Conservation (phyloP, 78 protist species). For the Dictyostelium discoideum region DNA sequence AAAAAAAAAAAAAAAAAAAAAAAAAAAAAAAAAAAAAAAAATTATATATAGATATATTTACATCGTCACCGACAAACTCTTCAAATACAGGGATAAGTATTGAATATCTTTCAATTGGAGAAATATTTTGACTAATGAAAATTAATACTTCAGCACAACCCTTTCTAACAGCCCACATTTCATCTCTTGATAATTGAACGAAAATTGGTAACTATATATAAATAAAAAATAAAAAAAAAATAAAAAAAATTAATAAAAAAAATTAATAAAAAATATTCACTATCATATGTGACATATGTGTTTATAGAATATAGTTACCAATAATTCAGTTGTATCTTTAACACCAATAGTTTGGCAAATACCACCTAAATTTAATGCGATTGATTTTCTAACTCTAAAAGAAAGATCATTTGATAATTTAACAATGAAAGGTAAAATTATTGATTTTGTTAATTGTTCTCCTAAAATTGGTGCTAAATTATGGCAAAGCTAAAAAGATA, state of each 20-base stretch:
- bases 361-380: slow-evolving; percentile 66
- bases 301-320: slow-evolving; percentile 21
- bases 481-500: slow-evolving; percentile 24
- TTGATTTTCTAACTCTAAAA: slow-evolving; percentile 80
- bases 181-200: slow-evolving; percentile 69
- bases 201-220: slow-evolving; percentile 64
- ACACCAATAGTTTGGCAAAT: slow-evolving; percentile 72
- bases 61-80: slow-evolving; percentile 71
- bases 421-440: slow-evolving; percentile 53
- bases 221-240: neutral
- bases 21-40: neutral
- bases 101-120: slow-evolving; percentile 63
- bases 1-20: neutral
- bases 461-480: slow-evolving; percentile 71
- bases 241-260: neutral
- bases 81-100: slow-evolving; percentile 66
- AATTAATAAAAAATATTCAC: neutral
- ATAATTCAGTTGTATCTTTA: slow-evolving; percentile 57
- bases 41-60: too few species aligned
- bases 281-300: too few species aligned
- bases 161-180: slow-evolving; percentile 88
- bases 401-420: slow-evolving; percentile 62
- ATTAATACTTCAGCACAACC: slow-evolving; percentile 81
- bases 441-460: slow-evolving; percentile 28
- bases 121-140: slow-evolving; percentile 18